Evolutionary conservation across 768 basidiomycete genomes (phyloP), one percentile per base, ranked within the genome.

Genomic region (Sarcodon aspratus): DNA sequence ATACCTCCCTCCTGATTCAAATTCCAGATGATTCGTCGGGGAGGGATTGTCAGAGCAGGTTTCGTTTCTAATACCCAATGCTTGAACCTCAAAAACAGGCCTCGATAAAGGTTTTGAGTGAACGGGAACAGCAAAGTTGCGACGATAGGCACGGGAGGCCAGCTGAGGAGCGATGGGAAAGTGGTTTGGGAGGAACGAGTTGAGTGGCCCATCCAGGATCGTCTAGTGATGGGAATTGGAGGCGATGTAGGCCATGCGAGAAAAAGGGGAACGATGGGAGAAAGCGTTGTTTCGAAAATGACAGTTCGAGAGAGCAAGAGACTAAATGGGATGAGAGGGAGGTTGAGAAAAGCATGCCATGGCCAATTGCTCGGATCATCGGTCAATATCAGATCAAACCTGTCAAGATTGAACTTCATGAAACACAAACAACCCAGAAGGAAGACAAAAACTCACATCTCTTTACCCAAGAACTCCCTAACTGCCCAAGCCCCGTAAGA

Each of bases 281-380:
- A 52, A 7, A 52, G 48, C 38, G 57, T 54, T 38, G 38, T 33
- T 27, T 27, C 17, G 54, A 60, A 54, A 51, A 60, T 50, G 32
- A 55, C 40, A 2, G 59, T 56, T 47, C 82, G 79, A 33, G 82
- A 75, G 32, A 78, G 63, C 57, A 88, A 69, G 52, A 90, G 78
- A 27, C 74, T 71, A 40, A 86, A 60, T 0, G 87, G 85, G 36
- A 90, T 71, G 33, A 83, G 62, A 7, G 84, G 85, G 12, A 90
- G 77, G 60, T 88, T 82, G 59, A 86, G 61, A 65, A 75, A 85
- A 35, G 84, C 82, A 42, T 79, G 75, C 76, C 79, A 80, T 1
- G 83, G 80, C 87, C 87, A 90, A 47, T 80, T 76, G 36, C 68
- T 65, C 1, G 80, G 80, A 57, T 89, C 81, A 52, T 82, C 74